Conservation (phyloP, 129 eudicot species). For the Flaveria trinervia region DNA sequence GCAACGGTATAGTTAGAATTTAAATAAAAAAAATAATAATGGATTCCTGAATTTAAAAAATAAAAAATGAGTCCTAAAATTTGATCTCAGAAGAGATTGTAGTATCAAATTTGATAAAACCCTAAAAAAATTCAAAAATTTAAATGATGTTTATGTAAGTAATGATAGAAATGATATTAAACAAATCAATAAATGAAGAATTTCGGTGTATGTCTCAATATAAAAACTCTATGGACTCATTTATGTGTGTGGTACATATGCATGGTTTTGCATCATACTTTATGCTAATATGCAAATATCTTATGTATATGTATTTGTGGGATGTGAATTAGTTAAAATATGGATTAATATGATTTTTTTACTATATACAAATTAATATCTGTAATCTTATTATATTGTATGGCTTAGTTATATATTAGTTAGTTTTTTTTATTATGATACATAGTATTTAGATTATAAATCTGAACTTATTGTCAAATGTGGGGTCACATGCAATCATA, state of each 20-base stretch:
- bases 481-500: conserved; percentile 19
- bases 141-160: no score
- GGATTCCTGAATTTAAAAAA: no score
- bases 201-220: background rate
- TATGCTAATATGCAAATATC: background rate
- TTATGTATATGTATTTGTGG: background rate
- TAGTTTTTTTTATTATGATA: background rate
- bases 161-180: no score
- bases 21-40: no score
- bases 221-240: background rate
- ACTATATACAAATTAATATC: background rate
- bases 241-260: no score
- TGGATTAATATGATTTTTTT: background rate
- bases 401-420: background rate
- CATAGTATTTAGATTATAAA: background rate
- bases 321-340: background rate
- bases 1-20: no score
- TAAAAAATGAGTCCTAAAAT: no score
- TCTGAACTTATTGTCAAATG: conserved; percentile 10
- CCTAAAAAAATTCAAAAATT: no score
- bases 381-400: background rate
- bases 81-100: no score
- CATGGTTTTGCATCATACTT: no score
- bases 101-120: no score
- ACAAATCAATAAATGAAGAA: background rate